Base-by-base conservation (phyloP, 2,329 filamentous ascomycete genomes). In the Penicillium fuscoglaucum region DNA sequence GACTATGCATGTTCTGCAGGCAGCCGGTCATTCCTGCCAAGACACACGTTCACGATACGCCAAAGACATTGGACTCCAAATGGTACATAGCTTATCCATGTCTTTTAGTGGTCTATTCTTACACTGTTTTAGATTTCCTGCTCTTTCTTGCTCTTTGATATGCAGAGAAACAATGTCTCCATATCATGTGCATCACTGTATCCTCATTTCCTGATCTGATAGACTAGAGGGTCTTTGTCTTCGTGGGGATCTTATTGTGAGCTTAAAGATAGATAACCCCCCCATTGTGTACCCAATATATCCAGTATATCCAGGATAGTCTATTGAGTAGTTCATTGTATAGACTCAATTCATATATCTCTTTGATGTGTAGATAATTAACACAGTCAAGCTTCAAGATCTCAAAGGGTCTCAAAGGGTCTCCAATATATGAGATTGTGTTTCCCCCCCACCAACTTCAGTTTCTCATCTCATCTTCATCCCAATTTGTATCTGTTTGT, bases 361-460 rank as follows among this genome's bases (percentile, higher is more conserved):
- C 51, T 37, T 28, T 53, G 21, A 17, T 45, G 26, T 45, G 10
- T 46, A 47, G 40, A 19, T n/a, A 53, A 19, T 28, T 37, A 26
- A 9, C 17, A 19, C 21, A 24, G 19, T 9, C 21, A 35, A n/a
- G 29, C 41, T 46, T 46, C 29, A 53, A 26, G 39, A 31, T 13
- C 21, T 17, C n/a, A n/a, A 15, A 33, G 28, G 26, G 31, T 47
- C 21, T 28, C 29, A 13, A 10, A 33, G 28, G 26, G 31, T 47
- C 21, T 28, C 29, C 29, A 28, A 47, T 54, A 49, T 48, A 54
- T 53, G 29, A 47, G 52, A 29, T n/a, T 31, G 28, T 48, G 33
- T 35, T 12, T 28, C 8, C 17, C 29, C 26, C 21, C 29, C 26
- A 9, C 35, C n/a, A 44, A 46, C 29, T 46, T 52, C 39, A 44